Evolutionary conservation across 2,329 filamentous ascomycete genomes (phyloP).

Genomic region (Arthrobotrys iridis): DNA sequence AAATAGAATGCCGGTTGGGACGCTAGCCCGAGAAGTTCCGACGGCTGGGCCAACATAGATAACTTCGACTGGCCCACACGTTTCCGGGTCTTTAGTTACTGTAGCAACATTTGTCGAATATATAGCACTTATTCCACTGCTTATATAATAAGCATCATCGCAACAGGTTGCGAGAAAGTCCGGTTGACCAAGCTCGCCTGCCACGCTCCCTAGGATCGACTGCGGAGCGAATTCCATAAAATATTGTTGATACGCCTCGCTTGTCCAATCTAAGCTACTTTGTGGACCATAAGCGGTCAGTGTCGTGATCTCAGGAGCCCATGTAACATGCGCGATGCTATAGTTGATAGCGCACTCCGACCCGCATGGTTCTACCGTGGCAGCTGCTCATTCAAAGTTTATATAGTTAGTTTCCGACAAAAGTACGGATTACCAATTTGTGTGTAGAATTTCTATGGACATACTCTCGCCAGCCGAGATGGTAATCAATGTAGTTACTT

Average conservation of each 20-base stretch:
- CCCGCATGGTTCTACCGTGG: too few relatives aligned
- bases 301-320: conserved; percentile 13
- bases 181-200: background rate
- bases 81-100: too few relatives aligned
- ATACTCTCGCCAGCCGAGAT: too few relatives aligned
- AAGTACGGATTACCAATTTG: too few relatives aligned
- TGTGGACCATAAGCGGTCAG: background rate
- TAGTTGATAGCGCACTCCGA: conserved; percentile 9
- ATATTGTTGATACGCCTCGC: background rate
- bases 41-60: conserved; percentile 10
- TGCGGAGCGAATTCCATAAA: conserved; percentile 1
- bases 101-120: conserved; percentile 14
- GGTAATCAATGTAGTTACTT: too few relatives aligned
- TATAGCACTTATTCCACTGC: background rate
- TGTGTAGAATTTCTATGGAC: too few relatives aligned
- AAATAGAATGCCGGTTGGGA: conserved; percentile 17
- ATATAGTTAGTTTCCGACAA: too few relatives aligned
- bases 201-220: conserved; percentile 12
- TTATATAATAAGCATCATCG: conserved; percentile 28
- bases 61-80: background rate
- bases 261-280: background rate
- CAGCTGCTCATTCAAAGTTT: too few relatives aligned
- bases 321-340: conserved; percentile 5
- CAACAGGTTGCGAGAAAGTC: conserved; percentile 27
- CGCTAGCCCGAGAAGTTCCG: conserved; percentile 7